Conservation (phyloP, 1,284 basidiomycete genomes). For the Schizophyllum amplum region DNA sequence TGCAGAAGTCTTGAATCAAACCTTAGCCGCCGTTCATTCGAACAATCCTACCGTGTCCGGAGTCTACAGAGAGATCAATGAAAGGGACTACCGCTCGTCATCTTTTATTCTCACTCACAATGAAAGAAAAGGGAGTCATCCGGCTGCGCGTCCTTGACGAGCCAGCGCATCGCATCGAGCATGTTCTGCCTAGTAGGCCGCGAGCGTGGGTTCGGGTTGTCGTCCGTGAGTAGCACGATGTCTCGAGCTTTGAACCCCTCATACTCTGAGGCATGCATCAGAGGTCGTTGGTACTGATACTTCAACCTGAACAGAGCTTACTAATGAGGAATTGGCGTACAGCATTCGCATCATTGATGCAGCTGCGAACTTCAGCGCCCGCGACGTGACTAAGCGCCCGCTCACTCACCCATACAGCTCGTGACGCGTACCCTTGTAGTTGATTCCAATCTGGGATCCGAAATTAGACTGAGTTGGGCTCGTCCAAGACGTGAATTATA, state of each 20-base stretch:
- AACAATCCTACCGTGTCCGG: conserved; percentile 1
- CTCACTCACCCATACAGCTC: conserved; percentile 44
- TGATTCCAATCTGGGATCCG: conserved; percentile 64
- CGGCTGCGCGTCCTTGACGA: conserved; percentile 65
- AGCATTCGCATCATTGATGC: conserved; percentile 77
- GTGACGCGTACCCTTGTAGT: conserved; percentile 60
- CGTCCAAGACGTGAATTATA: not conserved
- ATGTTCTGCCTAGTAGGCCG: conserved; percentile 77
- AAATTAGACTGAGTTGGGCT: not conserved
- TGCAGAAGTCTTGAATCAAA: not conserved
- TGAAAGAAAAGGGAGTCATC: conserved; percentile 88
- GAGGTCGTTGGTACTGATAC: too few relatives aligned
- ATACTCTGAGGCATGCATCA: conserved; percentile 28
- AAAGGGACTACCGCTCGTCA: not conserved
- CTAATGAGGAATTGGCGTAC: conserved; percentile 65
- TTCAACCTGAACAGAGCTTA: conserved; percentile 29
- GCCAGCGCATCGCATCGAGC: conserved; percentile 79
- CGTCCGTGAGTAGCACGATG: conserved; percentile 77
- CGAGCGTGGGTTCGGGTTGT: conserved; percentile 46
- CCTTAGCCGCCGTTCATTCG: not conserved
- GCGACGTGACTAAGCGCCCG: not conserved
- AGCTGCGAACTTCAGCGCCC: conserved; percentile 20
- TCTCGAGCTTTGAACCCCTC: conserved; percentile 64
- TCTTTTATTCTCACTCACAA: conserved; percentile 54
- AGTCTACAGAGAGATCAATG: conserved; percentile 1